A percentile compares a stretch with the other conserved stretches of the same genome.
Evolutionary conservation across 805 yeast species (phyloP).

Genomic region (Clavispora carvajalis): DNA sequence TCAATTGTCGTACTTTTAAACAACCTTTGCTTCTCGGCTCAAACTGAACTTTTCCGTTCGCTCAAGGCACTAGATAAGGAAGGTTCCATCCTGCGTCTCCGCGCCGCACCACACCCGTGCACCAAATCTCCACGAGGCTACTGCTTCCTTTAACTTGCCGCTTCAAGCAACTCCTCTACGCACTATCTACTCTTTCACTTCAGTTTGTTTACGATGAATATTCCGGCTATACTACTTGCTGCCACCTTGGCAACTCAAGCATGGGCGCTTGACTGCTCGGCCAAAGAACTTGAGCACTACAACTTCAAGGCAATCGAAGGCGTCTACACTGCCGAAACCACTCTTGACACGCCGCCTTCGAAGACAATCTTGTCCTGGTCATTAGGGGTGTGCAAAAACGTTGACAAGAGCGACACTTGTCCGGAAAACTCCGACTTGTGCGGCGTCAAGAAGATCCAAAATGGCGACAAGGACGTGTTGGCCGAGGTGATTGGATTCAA

Average conservation of each 20-base stretch:
- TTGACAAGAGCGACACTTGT: constrained; percentile 44
- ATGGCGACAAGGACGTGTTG: constrained; percentile 45
- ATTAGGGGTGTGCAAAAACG: constrained; percentile 60
- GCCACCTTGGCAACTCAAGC: constrained; percentile 7
- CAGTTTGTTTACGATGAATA: no score
- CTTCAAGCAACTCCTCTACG: no score
- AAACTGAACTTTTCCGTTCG: no score
- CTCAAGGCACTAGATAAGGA: no score
- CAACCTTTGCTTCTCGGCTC: no score
- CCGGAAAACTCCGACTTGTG: constrained; percentile 72
- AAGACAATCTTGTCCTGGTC: constrained; percentile 58
- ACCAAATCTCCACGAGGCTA: no score
- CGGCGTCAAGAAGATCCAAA: constrained; percentile 54
- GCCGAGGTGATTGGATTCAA: constrained; percentile 62
- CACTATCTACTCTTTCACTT: no score
- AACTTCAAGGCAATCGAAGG: constrained; percentile 48
- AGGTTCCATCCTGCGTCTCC: no score
- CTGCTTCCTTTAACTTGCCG: no score
- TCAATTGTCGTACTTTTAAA: no score
- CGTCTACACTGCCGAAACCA: constrained; percentile 34
- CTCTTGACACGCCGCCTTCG: constrained; percentile 75
- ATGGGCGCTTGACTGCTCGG: constrained; percentile 30
- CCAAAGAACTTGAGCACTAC: constrained; percentile 30
- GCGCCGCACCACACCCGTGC: no score
- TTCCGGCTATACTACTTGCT: no score